These are phyloP conservation scores for Glycine soja DNA, from an alignment of 306 rosid genomes.

Conservation along the genomic window DNA sequence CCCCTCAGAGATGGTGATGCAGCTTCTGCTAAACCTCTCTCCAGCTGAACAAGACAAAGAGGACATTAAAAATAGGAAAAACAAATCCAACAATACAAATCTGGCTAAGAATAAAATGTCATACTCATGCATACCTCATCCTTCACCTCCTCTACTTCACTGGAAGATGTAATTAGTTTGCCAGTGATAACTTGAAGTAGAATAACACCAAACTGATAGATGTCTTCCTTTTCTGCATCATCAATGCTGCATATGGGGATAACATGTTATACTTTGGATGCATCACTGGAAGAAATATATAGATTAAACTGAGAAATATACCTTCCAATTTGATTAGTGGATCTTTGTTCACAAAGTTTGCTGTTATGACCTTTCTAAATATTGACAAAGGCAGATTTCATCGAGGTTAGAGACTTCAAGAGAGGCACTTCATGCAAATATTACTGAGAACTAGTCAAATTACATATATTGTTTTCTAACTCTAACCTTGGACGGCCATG, in stretches of 20 bases:
- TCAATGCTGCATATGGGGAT: slow-evolving; percentile 46
- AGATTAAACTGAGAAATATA: slow-evolving; percentile 42
- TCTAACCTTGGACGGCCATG: slow-evolving; percentile 69
- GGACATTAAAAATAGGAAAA: slow-evolving; percentile 11
- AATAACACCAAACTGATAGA: slow-evolving; percentile 78
- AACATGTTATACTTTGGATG: neutral
- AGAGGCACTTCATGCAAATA: slow-evolving; percentile 2
- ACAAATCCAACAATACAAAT: neutral
- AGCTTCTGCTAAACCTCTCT: slow-evolving; percentile 65
- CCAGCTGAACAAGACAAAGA: slow-evolving; percentile 58
- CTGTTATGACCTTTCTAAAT: slow-evolving; percentile 43
- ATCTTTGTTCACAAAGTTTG: slow-evolving; percentile 41
- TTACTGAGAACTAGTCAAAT: slow-evolving; percentile 9
- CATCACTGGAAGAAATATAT: slow-evolving; percentile 10
- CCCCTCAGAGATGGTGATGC: slow-evolving; percentile 25
- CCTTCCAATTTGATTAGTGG: slow-evolving; percentile 43
- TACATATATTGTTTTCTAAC: neutral
- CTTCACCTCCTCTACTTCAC: slow-evolving; percentile 64
- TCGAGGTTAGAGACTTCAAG: neutral
- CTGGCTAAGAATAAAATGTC: neutral
- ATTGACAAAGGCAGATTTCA: slow-evolving; percentile 32
- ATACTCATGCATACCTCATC: slow-evolving; percentile 59
- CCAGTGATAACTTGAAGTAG: slow-evolving; percentile 83
- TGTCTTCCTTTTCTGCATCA: slow-evolving; percentile 82
- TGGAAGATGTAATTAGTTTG: slow-evolving; percentile 55